These are phyloP conservation scores for Thalassia testudinum DNA, from an alignment of 116 monocot genomes.

Conservation along the genomic window DNA sequence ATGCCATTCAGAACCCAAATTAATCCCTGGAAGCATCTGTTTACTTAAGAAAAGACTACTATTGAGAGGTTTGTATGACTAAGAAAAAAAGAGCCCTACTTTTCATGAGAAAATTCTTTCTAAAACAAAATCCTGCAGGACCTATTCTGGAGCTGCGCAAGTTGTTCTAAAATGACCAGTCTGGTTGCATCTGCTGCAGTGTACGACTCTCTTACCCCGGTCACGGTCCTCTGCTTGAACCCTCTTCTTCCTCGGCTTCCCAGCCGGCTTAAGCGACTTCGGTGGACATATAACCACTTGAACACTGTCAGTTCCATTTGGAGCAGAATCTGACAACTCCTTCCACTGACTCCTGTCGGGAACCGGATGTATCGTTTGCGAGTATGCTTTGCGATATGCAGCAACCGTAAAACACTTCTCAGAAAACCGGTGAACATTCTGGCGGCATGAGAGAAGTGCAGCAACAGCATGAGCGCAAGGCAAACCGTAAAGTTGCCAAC, in stretches of 20 bases:
- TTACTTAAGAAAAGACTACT: too few species aligned
- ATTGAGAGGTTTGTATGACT: too few species aligned
- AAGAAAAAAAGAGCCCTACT: too few species aligned
- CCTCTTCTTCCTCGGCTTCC: constrained; percentile 84
- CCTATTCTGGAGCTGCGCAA: constrained; percentile 75
- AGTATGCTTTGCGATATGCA: constrained; percentile 82
- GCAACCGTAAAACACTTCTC: constrained; percentile 94
- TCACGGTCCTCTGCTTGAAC: constrained; percentile 79
- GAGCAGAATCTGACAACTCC: constrained; percentile 5
- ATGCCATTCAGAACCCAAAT: too few species aligned
- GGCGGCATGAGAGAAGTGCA: constrained; percentile 65
- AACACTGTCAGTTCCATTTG: constrained; percentile 9
- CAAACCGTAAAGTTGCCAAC: constrained; percentile 92
- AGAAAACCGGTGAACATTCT: constrained; percentile 80
- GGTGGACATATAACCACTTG: constrained; percentile 66
- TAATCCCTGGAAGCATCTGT: too few species aligned
- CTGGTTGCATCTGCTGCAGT: constrained; percentile 97
- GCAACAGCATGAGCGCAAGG: constrained; percentile 96
- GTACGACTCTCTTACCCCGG: constrained; percentile 67
- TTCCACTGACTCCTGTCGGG: constrained; percentile 86
- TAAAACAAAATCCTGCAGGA: too few species aligned
- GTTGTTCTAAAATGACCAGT: constrained; percentile 97
- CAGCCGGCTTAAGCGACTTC: constrained; percentile 68
- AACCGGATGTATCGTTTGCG: constrained; percentile 88
- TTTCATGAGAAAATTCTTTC: too few species aligned